Evolutionary conservation across 2,329 filamentous ascomycete species (phyloP).

Genomic region (Venturiaceae sp.): DNA sequence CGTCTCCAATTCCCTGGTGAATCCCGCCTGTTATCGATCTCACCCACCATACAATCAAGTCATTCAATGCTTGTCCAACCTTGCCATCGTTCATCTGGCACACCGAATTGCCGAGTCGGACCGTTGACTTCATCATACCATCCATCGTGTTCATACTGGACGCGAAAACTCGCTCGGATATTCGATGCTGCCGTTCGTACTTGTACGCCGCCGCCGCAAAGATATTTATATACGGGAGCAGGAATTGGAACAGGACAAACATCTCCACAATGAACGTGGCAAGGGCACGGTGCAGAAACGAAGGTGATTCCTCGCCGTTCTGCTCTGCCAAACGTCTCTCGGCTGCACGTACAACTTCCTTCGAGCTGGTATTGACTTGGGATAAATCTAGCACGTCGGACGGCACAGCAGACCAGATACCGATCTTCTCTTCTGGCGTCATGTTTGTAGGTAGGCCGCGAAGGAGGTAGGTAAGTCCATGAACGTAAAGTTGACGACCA

Average conservation of each 20-base stretch:
- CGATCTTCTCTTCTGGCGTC: constrained; percentile 42
- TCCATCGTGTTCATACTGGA: constrained; percentile 44
- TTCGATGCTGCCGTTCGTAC: constrained; percentile 57
- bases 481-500: constrained; percentile 53
- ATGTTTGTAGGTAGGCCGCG: constrained; percentile 51
- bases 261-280: constrained; percentile 47
- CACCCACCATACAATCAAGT: constrained; percentile 50
- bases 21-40: constrained; percentile 57
- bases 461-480: constrained; percentile 55
- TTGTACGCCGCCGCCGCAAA: constrained; percentile 45
- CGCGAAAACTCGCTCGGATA: constrained; percentile 49
- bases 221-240: constrained; percentile 51
- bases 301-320: constrained; percentile 18
- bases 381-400: constrained; percentile 9
- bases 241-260: constrained; percentile 49
- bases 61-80: constrained; percentile 49
- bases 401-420: constrained; percentile 44
- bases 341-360: constrained; percentile 2
- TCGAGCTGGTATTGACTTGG: background rate
- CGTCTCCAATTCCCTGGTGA: constrained; percentile 52
- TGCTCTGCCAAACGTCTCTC: constrained; percentile 3
- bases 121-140: constrained; percentile 40
- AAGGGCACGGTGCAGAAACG: constrained; percentile 49
- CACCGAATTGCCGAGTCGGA: constrained; percentile 45
- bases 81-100: constrained; percentile 54